Evolutionary conservation across 176 grass and related monocot species (phyloP).

Genomic region (Avena eriantha): DNA sequence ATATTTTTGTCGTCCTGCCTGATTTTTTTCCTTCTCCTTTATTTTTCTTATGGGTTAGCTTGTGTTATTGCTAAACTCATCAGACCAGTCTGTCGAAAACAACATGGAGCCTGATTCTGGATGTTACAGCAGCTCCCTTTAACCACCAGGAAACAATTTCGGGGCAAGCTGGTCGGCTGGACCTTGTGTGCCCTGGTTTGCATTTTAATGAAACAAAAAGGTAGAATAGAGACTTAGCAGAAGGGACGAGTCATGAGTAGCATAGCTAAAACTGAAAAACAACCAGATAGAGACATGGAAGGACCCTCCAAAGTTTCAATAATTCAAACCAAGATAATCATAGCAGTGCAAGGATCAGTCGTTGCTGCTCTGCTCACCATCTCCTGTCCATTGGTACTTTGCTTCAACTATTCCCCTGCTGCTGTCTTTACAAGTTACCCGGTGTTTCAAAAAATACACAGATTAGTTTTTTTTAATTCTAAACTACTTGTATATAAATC

Average conservation of each 20-base stretch:
- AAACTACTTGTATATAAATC: background rate
- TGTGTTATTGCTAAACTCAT: background rate
- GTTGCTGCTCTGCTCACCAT: background rate
- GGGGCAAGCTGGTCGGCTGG: background rate
- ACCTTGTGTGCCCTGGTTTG: constrained; percentile 5
- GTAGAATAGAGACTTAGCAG: background rate
- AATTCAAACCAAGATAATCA: constrained; percentile 29
- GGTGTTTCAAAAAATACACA: background rate
- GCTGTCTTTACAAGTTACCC: background rate
- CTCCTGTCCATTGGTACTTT: background rate
- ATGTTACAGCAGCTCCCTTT: background rate
- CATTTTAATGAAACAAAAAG: constrained; percentile 22
- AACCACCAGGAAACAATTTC: background rate
- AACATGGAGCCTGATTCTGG: background rate
- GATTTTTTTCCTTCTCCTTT: background rate
- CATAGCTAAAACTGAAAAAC: background rate
- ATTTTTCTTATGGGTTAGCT: constrained; percentile 21
- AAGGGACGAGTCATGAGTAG: background rate
- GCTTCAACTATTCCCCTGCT: background rate
- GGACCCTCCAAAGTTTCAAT: background rate
- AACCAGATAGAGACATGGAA: background rate
- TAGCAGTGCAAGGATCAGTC: constrained; percentile 20
- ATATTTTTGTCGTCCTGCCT: background rate
- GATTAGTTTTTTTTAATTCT: background rate
- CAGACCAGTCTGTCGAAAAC: background rate